Conservation (phyloP, 495 filamentous ascomycete genomes). For the Cetradonia linearis region DNA sequence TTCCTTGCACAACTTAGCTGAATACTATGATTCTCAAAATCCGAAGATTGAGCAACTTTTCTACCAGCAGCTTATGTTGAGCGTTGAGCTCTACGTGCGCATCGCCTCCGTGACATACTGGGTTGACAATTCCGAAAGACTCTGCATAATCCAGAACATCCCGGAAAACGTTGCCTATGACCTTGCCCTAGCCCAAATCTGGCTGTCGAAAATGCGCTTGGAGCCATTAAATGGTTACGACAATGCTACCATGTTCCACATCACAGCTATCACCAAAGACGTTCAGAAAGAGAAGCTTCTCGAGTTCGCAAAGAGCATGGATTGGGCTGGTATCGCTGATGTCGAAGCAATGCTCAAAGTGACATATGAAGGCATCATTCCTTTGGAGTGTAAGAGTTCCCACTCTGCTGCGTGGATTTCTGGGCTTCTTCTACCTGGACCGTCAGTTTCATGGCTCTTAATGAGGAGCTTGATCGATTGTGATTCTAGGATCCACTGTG, state of each 20-base stretch:
- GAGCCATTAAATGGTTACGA: slow-evolving; percentile 29
- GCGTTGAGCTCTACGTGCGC: slow-evolving; percentile 55
- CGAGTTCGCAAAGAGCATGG: slow-evolving; percentile 56
- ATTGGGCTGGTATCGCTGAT: slow-evolving; percentile 60
- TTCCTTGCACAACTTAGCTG: slow-evolving; percentile 50
- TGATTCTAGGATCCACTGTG: slow-evolving; percentile 48
- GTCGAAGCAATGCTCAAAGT: slow-evolving; percentile 49
- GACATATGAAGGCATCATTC: slow-evolving; percentile 39
- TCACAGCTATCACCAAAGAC: slow-evolving; percentile 44
- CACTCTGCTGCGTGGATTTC: slow-evolving; percentile 65
- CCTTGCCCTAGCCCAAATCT: slow-evolving; percentile 7
- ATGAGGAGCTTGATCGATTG: slow-evolving; percentile 67
- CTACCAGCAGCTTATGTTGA: slow-evolving; percentile 63
- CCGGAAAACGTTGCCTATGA: slow-evolving; percentile 51
- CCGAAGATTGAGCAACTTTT: slow-evolving; percentile 43
- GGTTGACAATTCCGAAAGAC: not conserved
- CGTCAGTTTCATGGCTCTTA: slow-evolving; percentile 57
- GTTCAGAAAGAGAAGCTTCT: slow-evolving; percentile 54
- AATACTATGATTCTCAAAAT: slow-evolving; percentile 24
- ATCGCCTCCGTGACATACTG: slow-evolving; percentile 34
- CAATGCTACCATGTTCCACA: slow-evolving; percentile 18
- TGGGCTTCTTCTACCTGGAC: slow-evolving; percentile 57
- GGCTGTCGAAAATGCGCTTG: slow-evolving; percentile 47
- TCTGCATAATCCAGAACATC: not conserved
- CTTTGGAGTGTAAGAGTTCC: slow-evolving; percentile 49